Percentiles rank a stretch among this genome's conserved stretches.
These are phyloP conservation scores for Allomyces arbusculus DNA, from an alignment of 192 early-diverging fungal genomes.

Conservation along the genomic window DNA sequence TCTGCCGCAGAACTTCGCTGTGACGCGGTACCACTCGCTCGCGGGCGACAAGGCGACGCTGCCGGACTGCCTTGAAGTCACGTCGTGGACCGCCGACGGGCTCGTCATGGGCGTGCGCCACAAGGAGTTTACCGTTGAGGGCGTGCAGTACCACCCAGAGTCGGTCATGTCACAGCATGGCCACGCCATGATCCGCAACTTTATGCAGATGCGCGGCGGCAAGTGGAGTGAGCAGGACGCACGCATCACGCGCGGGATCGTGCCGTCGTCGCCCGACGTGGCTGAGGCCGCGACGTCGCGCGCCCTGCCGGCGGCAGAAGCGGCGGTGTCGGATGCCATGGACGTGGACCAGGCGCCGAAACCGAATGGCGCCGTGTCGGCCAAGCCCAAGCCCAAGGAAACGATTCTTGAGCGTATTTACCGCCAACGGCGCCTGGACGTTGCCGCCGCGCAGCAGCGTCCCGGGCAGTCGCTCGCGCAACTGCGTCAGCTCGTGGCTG, in stretches of 20 bases:
- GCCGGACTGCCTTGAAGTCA: constrained; percentile 66
- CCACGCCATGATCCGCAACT: constrained; percentile 69
- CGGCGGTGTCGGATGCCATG: not conserved
- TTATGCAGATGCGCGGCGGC: constrained; percentile 68
- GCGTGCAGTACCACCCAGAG: constrained; percentile 97
- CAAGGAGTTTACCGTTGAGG: constrained; percentile 68
- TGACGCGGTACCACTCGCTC: constrained; percentile 93
- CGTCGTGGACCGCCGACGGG: constrained; percentile 58
- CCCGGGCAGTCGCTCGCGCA: constrained; percentile 56
- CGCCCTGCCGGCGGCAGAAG: not conserved
- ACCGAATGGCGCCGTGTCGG: not conserved
- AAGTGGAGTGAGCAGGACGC: constrained; percentile 52
- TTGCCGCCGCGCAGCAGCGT: constrained; percentile 36
- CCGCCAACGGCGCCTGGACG: constrained; percentile 58
- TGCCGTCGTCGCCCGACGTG: not conserved
- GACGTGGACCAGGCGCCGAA: not conserved
- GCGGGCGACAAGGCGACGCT: constrained; percentile 65
- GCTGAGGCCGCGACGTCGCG: not conserved
- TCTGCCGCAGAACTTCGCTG: constrained; percentile 64
- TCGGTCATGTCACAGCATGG: constrained; percentile 89
- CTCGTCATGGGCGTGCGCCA: constrained; percentile 93
- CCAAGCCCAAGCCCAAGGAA: not conserved
- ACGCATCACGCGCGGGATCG: constrained; percentile 12
- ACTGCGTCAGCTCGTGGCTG: constrained; percentile 41
- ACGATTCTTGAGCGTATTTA: constrained; percentile 69